Evolutionary conservation across 148 eudicot genomes (phyloP), one percentile per base, ranked within the genome.

Genomic region (Persicaria tinctoria): DNA sequence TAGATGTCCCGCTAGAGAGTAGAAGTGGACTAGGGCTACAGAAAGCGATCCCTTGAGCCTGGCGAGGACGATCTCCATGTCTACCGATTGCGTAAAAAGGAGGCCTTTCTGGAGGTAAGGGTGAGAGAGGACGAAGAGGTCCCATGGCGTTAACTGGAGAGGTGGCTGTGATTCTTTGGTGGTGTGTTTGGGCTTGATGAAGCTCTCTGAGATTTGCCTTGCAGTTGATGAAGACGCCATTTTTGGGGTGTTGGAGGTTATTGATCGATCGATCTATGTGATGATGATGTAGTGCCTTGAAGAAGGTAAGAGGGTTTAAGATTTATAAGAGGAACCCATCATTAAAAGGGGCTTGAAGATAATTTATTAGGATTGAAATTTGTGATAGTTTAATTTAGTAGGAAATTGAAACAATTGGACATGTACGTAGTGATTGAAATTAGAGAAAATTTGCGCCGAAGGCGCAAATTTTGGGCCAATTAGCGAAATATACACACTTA

Each of bases 21-120:
- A 60, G 70, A 75, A 75, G 54, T 75, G 70, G 7, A 10, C 18
- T 9, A 75, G 77, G 55, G 70, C 77, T 23, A 48, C 5, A 14
- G 77, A 46, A 1, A 60, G 77, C 16, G 77, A 46, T 14, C 20
- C 57, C 72, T 75, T 75, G 45, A 69, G 73, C 18, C 46, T 69
- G 13, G 13, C 11, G 3, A 68, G 23, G 12, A 68, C 7, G 5
- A 4, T 45, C 8, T 69, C 48, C 1, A 69, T 47, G 1, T 69
- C 6, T 7, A 20, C 50, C 0, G 1, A 10, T 10, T 14, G 5
- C 2, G 27, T 62, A 14, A 75, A 84, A 4, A 84, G 71, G 20
- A 85, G 84, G 13, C 83, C 87, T 53, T 80, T 82, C 70, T 85
- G 87, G 60, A 80, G 80, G 73, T 85, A 85, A 1, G 74, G 79